Evolutionary conservation across 805 yeast genomes (phyloP).

Genomic region (Kodamaea jinghongensis): DNA sequence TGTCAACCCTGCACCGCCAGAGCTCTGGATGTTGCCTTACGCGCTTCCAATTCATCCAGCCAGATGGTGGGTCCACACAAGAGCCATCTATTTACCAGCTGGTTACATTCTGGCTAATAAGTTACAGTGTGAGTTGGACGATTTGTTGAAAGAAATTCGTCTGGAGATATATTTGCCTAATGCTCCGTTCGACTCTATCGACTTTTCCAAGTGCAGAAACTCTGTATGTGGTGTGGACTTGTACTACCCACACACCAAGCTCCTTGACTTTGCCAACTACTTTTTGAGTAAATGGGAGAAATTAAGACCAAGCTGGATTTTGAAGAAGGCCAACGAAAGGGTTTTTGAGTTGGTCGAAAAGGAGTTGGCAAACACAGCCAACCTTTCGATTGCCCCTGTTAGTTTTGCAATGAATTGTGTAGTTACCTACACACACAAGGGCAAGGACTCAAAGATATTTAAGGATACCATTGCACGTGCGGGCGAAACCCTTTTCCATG

Average conservation of each 20-base stretch:
- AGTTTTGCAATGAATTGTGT: slow-evolving; percentile 81
- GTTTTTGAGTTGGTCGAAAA: slow-evolving; percentile 66
- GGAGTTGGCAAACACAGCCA: slow-evolving; percentile 75
- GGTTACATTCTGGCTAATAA: slow-evolving; percentile 70
- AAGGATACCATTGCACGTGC: slow-evolving; percentile 53
- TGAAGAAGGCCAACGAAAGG: slow-evolving; percentile 46
- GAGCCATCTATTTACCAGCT: slow-evolving; percentile 85
- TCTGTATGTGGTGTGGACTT: slow-evolving; percentile 88
- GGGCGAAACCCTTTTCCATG: slow-evolving; percentile 76
- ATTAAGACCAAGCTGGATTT: slow-evolving; percentile 75
- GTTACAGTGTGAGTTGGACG: slow-evolving; percentile 57
- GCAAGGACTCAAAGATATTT: slow-evolving; percentile 62
- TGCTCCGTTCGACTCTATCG: slow-evolving; percentile 60
- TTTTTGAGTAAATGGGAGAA: slow-evolving; percentile 64
- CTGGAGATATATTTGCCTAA: slow-evolving; percentile 63
- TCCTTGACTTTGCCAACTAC: slow-evolving; percentile 62
- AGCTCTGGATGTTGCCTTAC: slow-evolving; percentile 85
- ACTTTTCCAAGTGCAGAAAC: slow-evolving; percentile 71
- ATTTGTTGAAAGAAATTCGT: slow-evolving; percentile 65
- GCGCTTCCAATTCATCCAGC: slow-evolving; percentile 85
- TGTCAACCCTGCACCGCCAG: slow-evolving; percentile 97
- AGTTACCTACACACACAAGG: slow-evolving; percentile 69
- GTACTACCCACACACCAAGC: slow-evolving; percentile 84
- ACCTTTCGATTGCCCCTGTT: slow-evolving; percentile 90
- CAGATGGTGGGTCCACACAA: slow-evolving; percentile 98